These are phyloP conservation scores for Magnaporthiopsis poae DNA, from an alignment of 2,329 filamentous ascomycete species.

Conservation along the genomic window DNA sequence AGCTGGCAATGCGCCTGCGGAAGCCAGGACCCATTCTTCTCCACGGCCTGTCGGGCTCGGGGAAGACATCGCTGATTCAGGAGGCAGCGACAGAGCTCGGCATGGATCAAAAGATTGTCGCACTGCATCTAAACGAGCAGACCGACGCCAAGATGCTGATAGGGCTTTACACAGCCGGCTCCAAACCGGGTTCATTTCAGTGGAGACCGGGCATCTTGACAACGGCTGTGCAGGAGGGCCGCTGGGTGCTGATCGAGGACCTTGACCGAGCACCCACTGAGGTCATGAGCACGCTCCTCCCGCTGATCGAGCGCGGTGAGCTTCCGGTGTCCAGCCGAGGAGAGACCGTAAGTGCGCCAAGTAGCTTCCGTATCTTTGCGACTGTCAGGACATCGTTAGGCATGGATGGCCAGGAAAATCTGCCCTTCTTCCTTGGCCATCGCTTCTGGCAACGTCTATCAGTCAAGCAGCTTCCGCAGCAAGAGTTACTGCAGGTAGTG, in stretches of 20 bases:
- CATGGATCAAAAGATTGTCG: conserved; percentile 75
- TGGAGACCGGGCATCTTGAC: conserved; percentile 92
- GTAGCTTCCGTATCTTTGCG: conserved; percentile 82
- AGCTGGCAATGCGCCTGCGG: conserved; percentile 58
- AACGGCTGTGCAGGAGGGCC: conserved; percentile 82
- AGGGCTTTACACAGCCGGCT: conserved; percentile 84
- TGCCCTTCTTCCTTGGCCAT: conserved; percentile 68
- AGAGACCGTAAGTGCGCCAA: conserved; percentile 71
- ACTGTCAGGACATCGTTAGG: conserved; percentile 73
- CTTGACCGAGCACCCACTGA: conserved; percentile 89
- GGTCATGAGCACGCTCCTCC: conserved; percentile 83
- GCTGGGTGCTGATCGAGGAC: conserved; percentile 96
- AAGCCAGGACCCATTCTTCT: conserved; percentile 64
- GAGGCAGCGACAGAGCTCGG: conserved; percentile 73
- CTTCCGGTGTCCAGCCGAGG: conserved; percentile 81
- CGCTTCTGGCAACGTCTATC: conserved; percentile 77
- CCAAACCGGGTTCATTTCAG: conserved; percentile 76
- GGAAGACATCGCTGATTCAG: conserved; percentile 79
- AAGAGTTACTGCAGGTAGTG: conserved; percentile 69
- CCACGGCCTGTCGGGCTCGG: conserved; percentile 72
- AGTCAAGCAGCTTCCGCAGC: conserved; percentile 53
- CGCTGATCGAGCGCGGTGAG: conserved; percentile 85
- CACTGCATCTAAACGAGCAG: conserved; percentile 92
- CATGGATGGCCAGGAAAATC: conserved; percentile 54
- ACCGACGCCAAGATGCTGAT: conserved; percentile 95